phyloP scores from a whole-genome alignment of 2,329 filamentous ascomycete genomes.

The Curvularia hawaiiensis region DNA sequence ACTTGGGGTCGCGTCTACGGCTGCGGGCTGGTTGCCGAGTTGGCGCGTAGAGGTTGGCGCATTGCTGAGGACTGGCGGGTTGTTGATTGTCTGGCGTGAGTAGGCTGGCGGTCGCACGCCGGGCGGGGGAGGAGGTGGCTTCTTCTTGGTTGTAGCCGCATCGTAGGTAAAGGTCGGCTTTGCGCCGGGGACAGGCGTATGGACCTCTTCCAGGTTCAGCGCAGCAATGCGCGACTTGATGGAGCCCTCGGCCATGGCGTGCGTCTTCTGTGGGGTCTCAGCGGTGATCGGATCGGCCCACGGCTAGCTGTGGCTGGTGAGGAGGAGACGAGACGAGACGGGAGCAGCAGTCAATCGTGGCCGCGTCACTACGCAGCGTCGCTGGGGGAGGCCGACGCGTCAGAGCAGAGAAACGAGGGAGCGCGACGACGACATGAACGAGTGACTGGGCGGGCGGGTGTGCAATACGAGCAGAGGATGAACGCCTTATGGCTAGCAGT shows the following conservation, averaged over 20 bases:
- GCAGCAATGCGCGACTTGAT: constrained; percentile 56
- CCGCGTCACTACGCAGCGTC: constrained; percentile 7
- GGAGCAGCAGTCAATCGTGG: constrained; percentile 10
- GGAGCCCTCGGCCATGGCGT: constrained; percentile 42
- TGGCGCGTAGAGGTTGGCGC: constrained; percentile 39
- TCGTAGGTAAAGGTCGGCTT: constrained; percentile 46
- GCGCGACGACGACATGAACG: background rate
- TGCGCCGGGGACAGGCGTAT: constrained; percentile 43
- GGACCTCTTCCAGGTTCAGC: constrained; percentile 54
- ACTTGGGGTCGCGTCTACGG: constrained; percentile 17
- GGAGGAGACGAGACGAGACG: constrained; percentile 7
- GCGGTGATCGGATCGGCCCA: constrained; percentile 12
- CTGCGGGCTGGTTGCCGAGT: constrained; percentile 48
- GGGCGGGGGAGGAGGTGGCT: constrained; percentile 47
- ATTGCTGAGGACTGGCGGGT: constrained; percentile 48
- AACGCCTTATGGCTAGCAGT: constrained; percentile 16
- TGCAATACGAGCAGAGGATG: constrained; percentile 3
- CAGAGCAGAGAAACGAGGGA: background rate
- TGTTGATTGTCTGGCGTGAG: constrained; percentile 47
- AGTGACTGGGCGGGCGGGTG: constrained; percentile 13
- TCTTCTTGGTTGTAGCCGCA: constrained; percentile 38
- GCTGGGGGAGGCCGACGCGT: background rate
- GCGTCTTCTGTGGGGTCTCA: constrained; percentile 16
- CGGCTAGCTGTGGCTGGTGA: constrained; percentile 15
- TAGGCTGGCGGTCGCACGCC: constrained; percentile 42